Evolutionary conservation across 2,329 filamentous ascomycete genomes (phyloP), one percentile per base, ranked within the genome.

Genomic region (Colletotrichum euphorbiae): DNA sequence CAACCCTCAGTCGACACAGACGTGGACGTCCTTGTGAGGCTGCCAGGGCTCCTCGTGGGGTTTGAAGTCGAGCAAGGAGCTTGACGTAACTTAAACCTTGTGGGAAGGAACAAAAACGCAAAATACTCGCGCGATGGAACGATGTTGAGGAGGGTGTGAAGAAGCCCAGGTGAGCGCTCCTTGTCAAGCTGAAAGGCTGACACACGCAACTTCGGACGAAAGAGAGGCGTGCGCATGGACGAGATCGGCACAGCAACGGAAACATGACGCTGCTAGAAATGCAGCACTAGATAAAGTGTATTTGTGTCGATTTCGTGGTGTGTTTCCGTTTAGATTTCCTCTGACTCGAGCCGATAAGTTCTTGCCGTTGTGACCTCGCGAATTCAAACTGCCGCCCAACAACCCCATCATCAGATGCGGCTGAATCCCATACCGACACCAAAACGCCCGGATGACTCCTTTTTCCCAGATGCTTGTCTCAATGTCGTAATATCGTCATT

Each of bases 171-270:
- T 51, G 24, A 31, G 24, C n/a, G 33, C 36, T 58, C 64, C 64
- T 2, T 67, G 59, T 52, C 64, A 28, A 67, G 64, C 64, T 67
- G 64, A 62, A 43, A 21, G 13, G 13, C 21, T 67, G 59, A 58
- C 64, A 58, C 51, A 63, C 13, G 4, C 28, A 0, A 52, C 8
- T 1, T 67, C 36, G 6, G 64, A 63, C 36, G 64, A 24, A 19
- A 4, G 2, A 19, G 1, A n/a, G n/a, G n/a, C n/a, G 2, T n/a
- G 17, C 51, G 58, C 38, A 57, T 51, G 42, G 58, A 46, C 17
- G 36, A 1, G 9, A 57, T 51, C 45, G 13, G 3, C 42, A 40
- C 42, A 15, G 8, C 9, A 1, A 6, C 5, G 12, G 60, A 63
- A 56, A 56, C 48, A n/a, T 3, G 12, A 15, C 5, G 4, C 11